Conservation (phyloP, 2,329 filamentous ascomycete genomes). For the Alternaria burnsii region DNA sequence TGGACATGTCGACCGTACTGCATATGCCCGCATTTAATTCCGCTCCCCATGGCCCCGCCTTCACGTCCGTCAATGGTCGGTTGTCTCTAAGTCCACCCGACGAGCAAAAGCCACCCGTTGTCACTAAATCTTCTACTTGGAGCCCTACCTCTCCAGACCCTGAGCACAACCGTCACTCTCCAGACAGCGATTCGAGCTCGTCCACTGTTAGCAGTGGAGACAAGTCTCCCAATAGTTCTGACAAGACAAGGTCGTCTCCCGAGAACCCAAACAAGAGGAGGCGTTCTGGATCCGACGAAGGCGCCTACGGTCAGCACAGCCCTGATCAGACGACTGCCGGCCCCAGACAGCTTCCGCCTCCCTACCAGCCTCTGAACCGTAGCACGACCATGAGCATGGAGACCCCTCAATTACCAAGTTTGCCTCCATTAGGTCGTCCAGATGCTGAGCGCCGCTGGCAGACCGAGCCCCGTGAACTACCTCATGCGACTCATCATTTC, state of each 20-base stretch:
- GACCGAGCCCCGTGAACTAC: constrained; percentile 36
- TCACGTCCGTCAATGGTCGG: constrained; percentile 49
- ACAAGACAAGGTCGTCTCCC: constrained; percentile 63
- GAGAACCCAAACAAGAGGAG: constrained; percentile 65
- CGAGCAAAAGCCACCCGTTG: constrained; percentile 32
- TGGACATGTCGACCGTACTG: constrained; percentile 46
- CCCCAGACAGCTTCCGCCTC: constrained; percentile 48
- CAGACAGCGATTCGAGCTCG: constrained; percentile 30
- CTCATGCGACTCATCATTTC: constrained; percentile 34
- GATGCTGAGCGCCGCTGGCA: constrained; percentile 42
- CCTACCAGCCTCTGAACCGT: constrained; percentile 52
- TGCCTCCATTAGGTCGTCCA: constrained; percentile 41
- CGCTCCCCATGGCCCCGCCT: constrained; percentile 44
- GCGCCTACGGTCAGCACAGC: constrained; percentile 50
- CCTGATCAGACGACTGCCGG: constrained; percentile 44
- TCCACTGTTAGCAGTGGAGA: constrained; percentile 31
- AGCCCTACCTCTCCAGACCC: constrained; percentile 21
- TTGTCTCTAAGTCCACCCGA: constrained; percentile 37
- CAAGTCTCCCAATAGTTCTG: constrained; percentile 47
- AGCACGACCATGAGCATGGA: constrained; percentile 37
- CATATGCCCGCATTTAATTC: constrained; percentile 41
- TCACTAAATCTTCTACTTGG: constrained; percentile 29
- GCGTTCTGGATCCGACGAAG: constrained; percentile 67
- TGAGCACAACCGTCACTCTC: constrained; percentile 33
- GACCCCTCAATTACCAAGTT: constrained; percentile 29